Evolutionary conservation across 306 rosid genomes (phyloP), one percentile per base, ranked within the genome.

Genomic region (Vachellia collinsii): DNA sequence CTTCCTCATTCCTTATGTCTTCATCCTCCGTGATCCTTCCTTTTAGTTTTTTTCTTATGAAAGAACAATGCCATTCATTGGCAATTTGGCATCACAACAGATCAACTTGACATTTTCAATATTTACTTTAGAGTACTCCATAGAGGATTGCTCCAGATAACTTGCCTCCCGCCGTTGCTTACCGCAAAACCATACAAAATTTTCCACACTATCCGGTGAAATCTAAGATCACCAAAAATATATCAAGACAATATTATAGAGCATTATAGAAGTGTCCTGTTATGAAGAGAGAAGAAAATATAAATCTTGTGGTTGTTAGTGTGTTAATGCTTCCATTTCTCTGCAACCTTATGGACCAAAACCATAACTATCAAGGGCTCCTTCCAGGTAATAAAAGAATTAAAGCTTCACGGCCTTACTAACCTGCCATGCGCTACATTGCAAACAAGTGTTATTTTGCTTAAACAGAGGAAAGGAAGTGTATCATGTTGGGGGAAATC

Each of bases 381-480:
- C 75, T 44, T 23, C 75, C 6, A 20, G 47, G 29, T 23, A 20
- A 9, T 8, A 42, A 4, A 69, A 70, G 12, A 36, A 70, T 23
- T 39, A 44, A 70, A 20, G 5, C 74, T 70, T 43, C 39, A 67
- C 8, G 6, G 71, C 3, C 12, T 37, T 3, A 19, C 42, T 38
- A 38, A 17, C 47, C 72, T n/a, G 29, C 16, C 29, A 39, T 5
- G 29, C 4, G 11, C 37, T 1, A 56, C 20, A 20, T 56, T 8
- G 29, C 63, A 38, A 69, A 6, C 3, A 1, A n/a, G 3, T 69
- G 54, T 69, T 43, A 20, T 42, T 20, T 69, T n/a, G 38, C 53
- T 69, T 69, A 7, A 71, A 47, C 59, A 46, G 74, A 48, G 39
- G 29, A 77, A 65, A 19, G 39, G 46, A 65, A 44, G 13, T 48